Evolutionary conservation across 352 stramenopile genomes (phyloP), one percentile per base, ranked within the genome.

Genomic region (Globisporangium parvum): DNA sequence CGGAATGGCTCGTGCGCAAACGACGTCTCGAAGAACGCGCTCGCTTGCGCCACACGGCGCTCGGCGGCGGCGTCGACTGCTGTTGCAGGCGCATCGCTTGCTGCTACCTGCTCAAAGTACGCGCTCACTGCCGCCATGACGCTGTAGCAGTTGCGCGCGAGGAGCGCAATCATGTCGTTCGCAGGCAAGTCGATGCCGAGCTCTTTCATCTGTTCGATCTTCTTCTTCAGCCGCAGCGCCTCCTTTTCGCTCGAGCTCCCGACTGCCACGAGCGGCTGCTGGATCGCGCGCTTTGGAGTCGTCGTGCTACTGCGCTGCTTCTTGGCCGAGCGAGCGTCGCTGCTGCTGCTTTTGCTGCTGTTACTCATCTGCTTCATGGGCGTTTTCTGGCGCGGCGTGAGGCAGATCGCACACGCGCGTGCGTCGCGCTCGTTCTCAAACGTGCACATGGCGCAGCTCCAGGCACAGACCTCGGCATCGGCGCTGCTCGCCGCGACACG

Each of bases 71-170:
- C 49, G 10, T 79, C 65, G 9, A 28, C 26, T 40, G 40, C 24
- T 5, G 10, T 47, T 8, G 53, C 18, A 6, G 33, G 26, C 2
- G 24, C 44, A 12, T 3, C 39, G 1, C n/a, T 33, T 11, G 59
- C 39, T 15, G 57, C 47, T 55, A 76, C 23, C 10, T 62, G 70
- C 56, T 94, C 84, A 57, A 91, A 94, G 69, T 85, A 90, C 40
- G 79, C 80, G 52, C 73, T 86, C 24, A 80, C 81, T 6, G 81
- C 81, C 18, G 71, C 76, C 9, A 67, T 70, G 17, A 94, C 80
- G 51, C 78, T 85, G 62, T 81, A 91, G 67, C 78, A 88, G 53
- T 90, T 89, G 47, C 74, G 75, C 42, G 78, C 69, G 48, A 94
- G 63, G 53, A 94, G 60, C 49, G 66, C 62, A 60, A 73, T 60